phyloP scores from a whole-genome alignment of 139 green algal species.

The Chlorella ohadii region DNA sequence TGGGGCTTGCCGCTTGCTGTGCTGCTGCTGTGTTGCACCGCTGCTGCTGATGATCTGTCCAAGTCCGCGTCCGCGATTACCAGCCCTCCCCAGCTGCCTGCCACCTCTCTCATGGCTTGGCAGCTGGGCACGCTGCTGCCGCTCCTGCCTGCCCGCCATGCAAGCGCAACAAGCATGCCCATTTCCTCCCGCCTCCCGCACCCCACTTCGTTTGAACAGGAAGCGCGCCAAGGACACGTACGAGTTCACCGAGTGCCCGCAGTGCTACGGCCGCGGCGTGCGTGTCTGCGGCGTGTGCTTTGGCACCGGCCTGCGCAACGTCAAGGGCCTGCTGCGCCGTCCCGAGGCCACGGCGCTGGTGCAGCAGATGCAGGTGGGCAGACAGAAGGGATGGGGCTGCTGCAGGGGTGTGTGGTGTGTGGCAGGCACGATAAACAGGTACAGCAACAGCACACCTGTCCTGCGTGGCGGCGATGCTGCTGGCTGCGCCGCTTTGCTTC shows the following conservation, averaged over 20 bases:
- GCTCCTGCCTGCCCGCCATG: too few relatives aligned
- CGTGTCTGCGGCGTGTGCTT: conserved; percentile 96
- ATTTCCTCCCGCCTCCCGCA: too few relatives aligned
- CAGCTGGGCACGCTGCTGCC: too few relatives aligned
- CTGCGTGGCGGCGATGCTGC: neutral
- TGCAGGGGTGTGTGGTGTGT: neutral
- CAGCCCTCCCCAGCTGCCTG: too few relatives aligned
- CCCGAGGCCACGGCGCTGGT: conserved; percentile 92
- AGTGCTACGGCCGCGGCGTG: conserved; percentile 93
- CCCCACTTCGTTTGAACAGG: neutral
- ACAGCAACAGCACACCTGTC: neutral
- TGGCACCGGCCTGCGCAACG: conserved; percentile 93
- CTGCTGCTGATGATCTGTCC: too few relatives aligned
- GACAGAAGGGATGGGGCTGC: too few relatives aligned
- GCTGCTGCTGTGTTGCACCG: too few relatives aligned
- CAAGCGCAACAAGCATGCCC: too few relatives aligned
- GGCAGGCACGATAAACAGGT: neutral
- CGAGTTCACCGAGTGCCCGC: conserved; percentile 98
- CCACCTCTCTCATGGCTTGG: too few relatives aligned
- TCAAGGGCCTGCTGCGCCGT: conserved; percentile 89
- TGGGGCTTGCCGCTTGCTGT: too few relatives aligned
- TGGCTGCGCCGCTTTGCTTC: too few relatives aligned
- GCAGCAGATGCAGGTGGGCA: conserved; percentile 88
- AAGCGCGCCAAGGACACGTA: conserved; percentile 93
- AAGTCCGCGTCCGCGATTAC: too few relatives aligned